Evolutionary conservation across 169 alveolate genomes (phyloP).

Genomic region (Plasmodium coatneyi): DNA sequence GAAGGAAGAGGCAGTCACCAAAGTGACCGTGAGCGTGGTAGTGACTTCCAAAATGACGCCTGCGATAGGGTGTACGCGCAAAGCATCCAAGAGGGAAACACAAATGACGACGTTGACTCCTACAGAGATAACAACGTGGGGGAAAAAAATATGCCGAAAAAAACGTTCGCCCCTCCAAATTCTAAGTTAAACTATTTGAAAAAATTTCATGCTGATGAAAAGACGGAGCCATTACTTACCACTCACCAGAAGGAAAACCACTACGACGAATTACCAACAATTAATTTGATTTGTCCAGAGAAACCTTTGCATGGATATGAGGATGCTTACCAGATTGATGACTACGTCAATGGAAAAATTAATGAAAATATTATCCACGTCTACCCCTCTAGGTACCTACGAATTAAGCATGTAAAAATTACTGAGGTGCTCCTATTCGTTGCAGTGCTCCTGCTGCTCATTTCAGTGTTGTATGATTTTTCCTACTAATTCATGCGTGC

Average conservation of each 20-base stretch:
- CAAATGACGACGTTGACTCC: neutral
- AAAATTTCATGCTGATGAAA: slow-evolving; percentile 37
- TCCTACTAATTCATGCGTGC: slow-evolving; percentile 3
- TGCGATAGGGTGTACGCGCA: neutral
- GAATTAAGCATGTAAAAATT: slow-evolving; percentile 55
- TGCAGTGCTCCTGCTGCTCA: slow-evolving; percentile 17
- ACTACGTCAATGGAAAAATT: slow-evolving; percentile 58
- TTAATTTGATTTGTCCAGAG: slow-evolving; percentile 57
- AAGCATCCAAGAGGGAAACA: neutral
- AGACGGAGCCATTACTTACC: slow-evolving; percentile 55
- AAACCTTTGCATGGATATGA: slow-evolving; percentile 67
- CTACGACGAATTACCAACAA: slow-evolving; percentile 21
- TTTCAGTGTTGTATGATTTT: slow-evolving; percentile 39
- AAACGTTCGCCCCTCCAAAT: neutral
- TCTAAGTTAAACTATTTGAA: slow-evolving; percentile 21
- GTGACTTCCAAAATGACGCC: neutral
- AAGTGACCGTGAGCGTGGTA: neutral
- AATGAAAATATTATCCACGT: slow-evolving; percentile 71
- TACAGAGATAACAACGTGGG: neutral
- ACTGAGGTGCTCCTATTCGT: slow-evolving; percentile 27
- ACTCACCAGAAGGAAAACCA: slow-evolving; percentile 16
- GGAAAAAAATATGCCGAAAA: neutral
- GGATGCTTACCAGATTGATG: slow-evolving; percentile 73
- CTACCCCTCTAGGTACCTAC: slow-evolving; percentile 50
- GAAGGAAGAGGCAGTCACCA: neutral